These are phyloP conservation scores for Colletotrichum plurivorum DNA, from an alignment of 2,329 filamentous ascomycete genomes.

Conservation along the genomic window DNA sequence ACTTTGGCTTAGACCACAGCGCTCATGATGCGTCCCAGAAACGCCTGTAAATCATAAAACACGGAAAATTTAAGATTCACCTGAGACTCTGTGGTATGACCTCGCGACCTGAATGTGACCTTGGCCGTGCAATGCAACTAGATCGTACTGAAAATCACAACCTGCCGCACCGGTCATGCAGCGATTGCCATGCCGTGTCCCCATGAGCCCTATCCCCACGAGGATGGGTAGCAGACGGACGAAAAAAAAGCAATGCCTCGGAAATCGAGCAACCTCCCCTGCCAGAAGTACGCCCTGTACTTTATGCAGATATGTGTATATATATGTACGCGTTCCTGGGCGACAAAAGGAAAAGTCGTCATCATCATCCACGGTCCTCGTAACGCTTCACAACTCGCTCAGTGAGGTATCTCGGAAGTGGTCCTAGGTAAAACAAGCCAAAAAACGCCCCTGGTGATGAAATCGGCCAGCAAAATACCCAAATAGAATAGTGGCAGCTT, in stretches of 20 bases:
- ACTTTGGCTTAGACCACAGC: too few relatives aligned
- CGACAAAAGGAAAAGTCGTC: constrained; percentile 24
- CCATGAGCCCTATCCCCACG: not conserved
- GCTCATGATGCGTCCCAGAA: not conserved
- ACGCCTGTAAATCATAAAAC: not conserved
- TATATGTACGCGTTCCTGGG: not conserved
- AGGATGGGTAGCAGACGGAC: not conserved
- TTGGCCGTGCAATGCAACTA: constrained; percentile 26
- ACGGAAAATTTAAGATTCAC: too few relatives aligned
- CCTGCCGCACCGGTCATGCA: not conserved
- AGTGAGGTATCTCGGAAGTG: not conserved
- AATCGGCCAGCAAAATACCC: not conserved
- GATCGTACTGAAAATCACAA: constrained; percentile 15
- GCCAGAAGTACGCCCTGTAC: constrained; percentile 2
- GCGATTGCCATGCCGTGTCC: constrained; percentile 19
- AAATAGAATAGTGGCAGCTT: not conserved
- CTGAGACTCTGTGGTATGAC: not conserved
- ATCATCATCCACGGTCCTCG: constrained; percentile 26
- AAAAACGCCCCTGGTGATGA: not conserved
- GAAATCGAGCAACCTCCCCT: not conserved
- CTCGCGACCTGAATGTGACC: constrained; percentile 8
- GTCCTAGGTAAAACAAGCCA: not conserved
- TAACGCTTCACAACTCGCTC: constrained; percentile 1
- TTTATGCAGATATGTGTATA: constrained; percentile 13
- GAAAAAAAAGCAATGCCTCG: not conserved